A percentile compares a stretch with the other conserved stretches of the same genome.
Conservation (phyloP, 306 rosid species). For the Lupinus albus region DNA sequence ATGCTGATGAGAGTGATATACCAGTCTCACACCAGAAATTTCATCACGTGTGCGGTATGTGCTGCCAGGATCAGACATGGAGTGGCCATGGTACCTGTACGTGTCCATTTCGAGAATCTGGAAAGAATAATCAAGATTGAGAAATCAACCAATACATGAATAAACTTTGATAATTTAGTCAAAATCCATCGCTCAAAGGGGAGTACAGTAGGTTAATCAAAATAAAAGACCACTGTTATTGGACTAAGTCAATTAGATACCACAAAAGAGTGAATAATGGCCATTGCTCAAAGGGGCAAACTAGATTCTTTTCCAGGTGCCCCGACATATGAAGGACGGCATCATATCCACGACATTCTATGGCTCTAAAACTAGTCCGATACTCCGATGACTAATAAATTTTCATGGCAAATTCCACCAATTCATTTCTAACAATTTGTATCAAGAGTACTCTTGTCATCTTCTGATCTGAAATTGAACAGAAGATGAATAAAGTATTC, state of each 20-base stretch:
- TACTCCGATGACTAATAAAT: not conserved
- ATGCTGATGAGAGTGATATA: constrained; percentile 23
- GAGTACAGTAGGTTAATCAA: not conserved
- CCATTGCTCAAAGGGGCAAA: not conserved
- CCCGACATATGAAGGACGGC: not conserved
- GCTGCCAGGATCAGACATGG: constrained; percentile 98
- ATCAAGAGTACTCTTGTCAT: not conserved
- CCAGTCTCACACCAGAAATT: constrained; percentile 91
- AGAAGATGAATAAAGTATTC: not conserved
- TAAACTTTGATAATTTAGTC: constrained; percentile 7
- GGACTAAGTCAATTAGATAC: not conserved
- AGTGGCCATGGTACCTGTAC: constrained; percentile 91
- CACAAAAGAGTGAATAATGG: not conserved
- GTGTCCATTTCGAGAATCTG: constrained; percentile 97
- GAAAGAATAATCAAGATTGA: constrained; percentile 36
- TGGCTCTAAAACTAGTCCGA: constrained; percentile 10
- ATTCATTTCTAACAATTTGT: not conserved
- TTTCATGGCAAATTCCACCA: not conserved
- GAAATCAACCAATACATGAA: constrained; percentile 32
- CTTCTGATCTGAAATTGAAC: not conserved
- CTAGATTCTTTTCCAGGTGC: not conserved
- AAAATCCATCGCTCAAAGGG: constrained; percentile 25
- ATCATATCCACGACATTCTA: not conserved
- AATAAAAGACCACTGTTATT: constrained; percentile 1
- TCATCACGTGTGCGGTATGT: constrained; percentile 94